Evolutionary conservation across 805 yeast species (phyloP).

Genomic region (Candida parachauliodes): DNA sequence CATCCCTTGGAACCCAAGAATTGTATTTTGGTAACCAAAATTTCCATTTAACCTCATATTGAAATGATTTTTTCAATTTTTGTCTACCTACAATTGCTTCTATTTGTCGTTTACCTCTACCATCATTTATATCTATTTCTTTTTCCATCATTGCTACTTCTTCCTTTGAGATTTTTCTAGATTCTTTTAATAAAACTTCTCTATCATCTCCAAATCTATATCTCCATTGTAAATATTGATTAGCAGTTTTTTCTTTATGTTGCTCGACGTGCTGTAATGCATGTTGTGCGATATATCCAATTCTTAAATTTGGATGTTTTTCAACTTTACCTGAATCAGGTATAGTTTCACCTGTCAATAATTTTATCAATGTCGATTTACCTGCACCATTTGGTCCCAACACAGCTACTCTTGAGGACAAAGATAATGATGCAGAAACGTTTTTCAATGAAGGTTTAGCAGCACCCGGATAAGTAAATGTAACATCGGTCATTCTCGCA

Average conservation of each 20-base stretch:
- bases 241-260: conserved; percentile 97
- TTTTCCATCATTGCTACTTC: conserved; percentile 76
- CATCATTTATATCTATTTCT: conserved; percentile 78
- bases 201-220: conserved; percentile 97
- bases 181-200: conserved; percentile 90
- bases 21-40: conserved; percentile 86
- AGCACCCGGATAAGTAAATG: conserved; percentile 88
- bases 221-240: conserved; percentile 98
- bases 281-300: conserved; percentile 98
- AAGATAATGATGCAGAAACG: conserved; percentile 86
- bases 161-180: conserved; percentile 74
- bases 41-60: conserved; percentile 92
- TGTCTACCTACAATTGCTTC: conserved; percentile 98
- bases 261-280: conserved; percentile 96
- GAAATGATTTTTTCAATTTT: conserved; percentile 93
- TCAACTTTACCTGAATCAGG: conserved; percentile 89
- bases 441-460: conserved; percentile 72
- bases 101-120: conserved; percentile 80
- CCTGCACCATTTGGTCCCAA: conserved; percentile 99
- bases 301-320: conserved; percentile 96
- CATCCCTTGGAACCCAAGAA: conserved; percentile 88
- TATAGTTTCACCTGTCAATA: conserved; percentile 86
- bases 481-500: conserved; percentile 79
- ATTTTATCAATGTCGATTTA: conserved; percentile 90
- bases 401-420: conserved; percentile 96